A percentile compares a stretch with the other conserved stretches of the same genome.
These are phyloP conservation scores for Sphaerulina musiva DNA, from an alignment of 2,329 filamentous ascomycete genomes.

Conservation along the genomic window DNA sequence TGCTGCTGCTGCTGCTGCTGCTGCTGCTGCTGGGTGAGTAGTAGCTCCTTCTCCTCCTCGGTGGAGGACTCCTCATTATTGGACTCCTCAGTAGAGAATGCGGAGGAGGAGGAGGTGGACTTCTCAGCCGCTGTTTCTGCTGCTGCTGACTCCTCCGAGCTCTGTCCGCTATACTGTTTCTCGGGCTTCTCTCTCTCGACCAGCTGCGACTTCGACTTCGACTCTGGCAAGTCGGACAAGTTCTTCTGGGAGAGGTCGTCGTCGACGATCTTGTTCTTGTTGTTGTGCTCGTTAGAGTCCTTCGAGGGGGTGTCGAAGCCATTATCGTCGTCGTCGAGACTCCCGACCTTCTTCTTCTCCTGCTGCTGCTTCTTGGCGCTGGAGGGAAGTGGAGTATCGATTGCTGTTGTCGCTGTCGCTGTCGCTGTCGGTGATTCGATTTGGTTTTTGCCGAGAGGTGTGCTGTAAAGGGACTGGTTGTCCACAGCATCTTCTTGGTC, in stretches of 20 bases:
- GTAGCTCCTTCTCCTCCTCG: not conserved
- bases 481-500: slow-evolving; percentile 1
- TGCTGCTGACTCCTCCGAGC: not conserved
- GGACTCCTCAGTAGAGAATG: not conserved
- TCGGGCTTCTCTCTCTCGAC: not conserved
- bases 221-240: not conserved
- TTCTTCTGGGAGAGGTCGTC: slow-evolving; percentile 1
- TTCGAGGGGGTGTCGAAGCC: not conserved
- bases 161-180: not conserved
- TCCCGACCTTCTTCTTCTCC: too few relatives aligned
- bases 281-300: slow-evolving; percentile 1
- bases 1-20: too few relatives aligned
- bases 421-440: not conserved
- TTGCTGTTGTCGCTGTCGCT: not conserved
- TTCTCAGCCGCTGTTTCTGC: not conserved
- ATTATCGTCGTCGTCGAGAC: not conserved
- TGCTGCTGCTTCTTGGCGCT: not conserved
- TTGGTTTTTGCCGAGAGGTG: slow-evolving; percentile 9
- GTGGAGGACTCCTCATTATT: not conserved
- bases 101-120: not conserved
- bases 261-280: slow-evolving; percentile 4
- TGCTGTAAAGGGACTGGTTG: slow-evolving; percentile 9
- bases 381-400: slow-evolving; percentile 3
- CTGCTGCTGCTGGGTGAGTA: too few relatives aligned
- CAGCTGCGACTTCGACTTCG: not conserved